A percentile compares a stretch with the other conserved stretches of the same genome.
These are phyloP conservation scores for Alternaria viburni DNA, from an alignment of 2,329 filamentous ascomycete species.

Conservation along the genomic window DNA sequence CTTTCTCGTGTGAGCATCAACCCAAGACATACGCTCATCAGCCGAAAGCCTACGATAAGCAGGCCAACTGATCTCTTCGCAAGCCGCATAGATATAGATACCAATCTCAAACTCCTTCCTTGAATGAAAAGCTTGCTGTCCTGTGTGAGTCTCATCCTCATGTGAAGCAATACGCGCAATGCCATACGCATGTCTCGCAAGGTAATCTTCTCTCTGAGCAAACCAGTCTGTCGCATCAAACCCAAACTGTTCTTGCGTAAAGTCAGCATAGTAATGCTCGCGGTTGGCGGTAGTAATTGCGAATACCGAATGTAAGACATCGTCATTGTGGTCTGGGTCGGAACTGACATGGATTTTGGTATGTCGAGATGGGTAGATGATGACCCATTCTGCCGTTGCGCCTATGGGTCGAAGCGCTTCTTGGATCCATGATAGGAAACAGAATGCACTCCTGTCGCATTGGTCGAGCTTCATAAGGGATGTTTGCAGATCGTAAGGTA, in stretches of 20 bases:
- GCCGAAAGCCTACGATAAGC: neutral
- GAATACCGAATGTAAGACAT: neutral
- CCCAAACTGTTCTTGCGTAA: slow-evolving; percentile 7
- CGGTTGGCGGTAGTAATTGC: neutral
- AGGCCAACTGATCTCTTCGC: neutral
- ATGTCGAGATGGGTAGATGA: neutral
- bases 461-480: neutral
- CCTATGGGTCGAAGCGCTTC: neutral
- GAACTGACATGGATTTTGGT: neutral
- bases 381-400: neutral
- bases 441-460: neutral
- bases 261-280: slow-evolving; percentile 4
- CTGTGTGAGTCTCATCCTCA: neutral
- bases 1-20: neutral
- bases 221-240: neutral
- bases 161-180: neutral
- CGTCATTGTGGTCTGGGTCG: neutral
- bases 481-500: neutral
- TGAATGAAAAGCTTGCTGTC: neutral
- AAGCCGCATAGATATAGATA: neutral
- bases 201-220: neutral
- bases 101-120: neutral
- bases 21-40: neutral
- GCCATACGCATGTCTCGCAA: neutral
- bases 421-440: neutral